Base-by-base conservation (phyloP, 2,329 filamentous ascomycete species). In the Botrytis deweyae region DNA sequence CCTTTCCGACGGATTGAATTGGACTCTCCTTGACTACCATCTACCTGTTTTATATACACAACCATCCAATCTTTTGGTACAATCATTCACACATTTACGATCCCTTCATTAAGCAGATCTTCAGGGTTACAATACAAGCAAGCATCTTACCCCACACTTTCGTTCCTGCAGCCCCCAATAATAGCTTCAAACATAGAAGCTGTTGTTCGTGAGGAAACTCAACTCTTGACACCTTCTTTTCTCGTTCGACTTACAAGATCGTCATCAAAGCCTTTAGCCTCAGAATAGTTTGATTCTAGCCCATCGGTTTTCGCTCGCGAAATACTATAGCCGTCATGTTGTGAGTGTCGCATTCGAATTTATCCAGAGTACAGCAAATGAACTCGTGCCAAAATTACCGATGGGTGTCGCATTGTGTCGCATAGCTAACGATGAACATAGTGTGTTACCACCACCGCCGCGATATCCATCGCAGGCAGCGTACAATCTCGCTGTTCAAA, bases 381-480 rank as follows among this genome's bases (percentile, higher is more conserved):
- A 36, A 36, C 64, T 68, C 71, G 63, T 72, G 71, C 49, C 29
- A 58, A 76, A 58, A 74, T 73, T 65, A 64, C 74, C 79, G 69
- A 80, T 78, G 77, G 74, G 74, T 68, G 61, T 67, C 40, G 40
- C 22, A 52, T 70, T 59, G 59, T 75, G 66, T 69, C 49, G 36
- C 66, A 69, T 69, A 33, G 38, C 66, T 69, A 20, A 58, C 18
- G 66, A 69, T 42, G 25, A 58, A 42, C 1, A 33, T 69, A 81
- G 93, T 84, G 94, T 97, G 78, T 88, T 97, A 75, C 90, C 89
- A 79, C 94, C 95, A 75, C 95, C 94, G 76, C 94, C 93, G 75
- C 90, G 94, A 82, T 98, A 97, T 85, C 92, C 93, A 73, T 89
- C 90, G 77, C 88, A 89, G 80, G 87, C 89, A 80, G 90, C 91